phyloP scores from a whole-genome alignment of 768 basidiomycete species.

The Suillus subaureus region DNA sequence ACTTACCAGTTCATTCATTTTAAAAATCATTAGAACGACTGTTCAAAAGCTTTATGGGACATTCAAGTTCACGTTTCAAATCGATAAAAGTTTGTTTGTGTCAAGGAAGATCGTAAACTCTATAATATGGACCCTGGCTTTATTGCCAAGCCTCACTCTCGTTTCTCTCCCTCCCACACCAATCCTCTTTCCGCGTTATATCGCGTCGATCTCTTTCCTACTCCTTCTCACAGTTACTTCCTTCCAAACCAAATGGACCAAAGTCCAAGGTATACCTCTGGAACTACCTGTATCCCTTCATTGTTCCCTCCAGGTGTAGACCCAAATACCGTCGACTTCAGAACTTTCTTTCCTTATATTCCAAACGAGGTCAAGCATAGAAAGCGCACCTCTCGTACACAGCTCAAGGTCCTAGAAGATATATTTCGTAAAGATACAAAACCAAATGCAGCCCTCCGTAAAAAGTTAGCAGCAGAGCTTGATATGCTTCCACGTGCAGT shows the following conservation, averaged over 20 bases:
- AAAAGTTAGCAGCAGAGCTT: constrained; percentile 77
- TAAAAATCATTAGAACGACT: not conserved
- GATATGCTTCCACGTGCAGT: constrained; percentile 95
- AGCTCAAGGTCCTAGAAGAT: constrained; percentile 87
- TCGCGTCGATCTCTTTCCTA: constrained; percentile 19
- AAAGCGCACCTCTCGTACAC: constrained; percentile 84
- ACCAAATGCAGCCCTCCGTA: constrained; percentile 80
- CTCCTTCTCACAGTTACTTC: constrained; percentile 17
- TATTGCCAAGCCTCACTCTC: constrained; percentile 37
- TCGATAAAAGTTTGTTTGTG: constrained; percentile 3
- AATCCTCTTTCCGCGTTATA: constrained; percentile 24
- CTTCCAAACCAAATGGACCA: constrained; percentile 33
- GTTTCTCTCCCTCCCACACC: constrained; percentile 39
- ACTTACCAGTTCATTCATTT: not conserved
- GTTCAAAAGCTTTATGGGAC: not conserved
- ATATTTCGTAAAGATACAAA: constrained; percentile 90
- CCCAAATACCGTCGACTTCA: constrained; percentile 70
- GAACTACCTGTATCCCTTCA: constrained; percentile 44
- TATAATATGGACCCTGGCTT: constrained; percentile 31
- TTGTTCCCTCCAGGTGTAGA: constrained; percentile 58
- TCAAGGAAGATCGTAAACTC: constrained; percentile 4
- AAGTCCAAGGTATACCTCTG: constrained; percentile 29
- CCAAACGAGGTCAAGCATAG: constrained; percentile 95
- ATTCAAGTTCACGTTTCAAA: not conserved
- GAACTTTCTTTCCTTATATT: constrained; percentile 85